phyloP scores from a whole-genome alignment of 441 rosid species.

The Breynia disticha region DNA sequence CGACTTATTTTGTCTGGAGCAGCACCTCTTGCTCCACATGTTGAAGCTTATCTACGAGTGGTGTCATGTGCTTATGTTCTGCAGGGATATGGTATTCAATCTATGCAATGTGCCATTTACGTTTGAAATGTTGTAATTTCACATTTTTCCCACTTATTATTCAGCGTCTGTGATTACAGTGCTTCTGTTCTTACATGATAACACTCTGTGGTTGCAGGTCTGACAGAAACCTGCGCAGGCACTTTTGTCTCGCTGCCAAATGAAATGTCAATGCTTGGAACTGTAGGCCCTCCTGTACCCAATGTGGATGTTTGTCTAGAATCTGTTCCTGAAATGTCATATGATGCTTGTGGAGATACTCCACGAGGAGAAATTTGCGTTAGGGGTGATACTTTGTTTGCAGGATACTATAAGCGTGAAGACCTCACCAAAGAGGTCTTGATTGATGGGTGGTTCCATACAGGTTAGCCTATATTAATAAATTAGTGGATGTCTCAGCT shows the following conservation, averaged over 20 bases:
- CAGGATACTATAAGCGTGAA: constrained; percentile 86
- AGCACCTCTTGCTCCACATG: constrained; percentile 78
- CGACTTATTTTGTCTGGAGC: constrained; percentile 90
- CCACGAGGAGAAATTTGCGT: constrained; percentile 90
- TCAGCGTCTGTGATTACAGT: background rate
- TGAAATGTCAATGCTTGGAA: constrained; percentile 69
- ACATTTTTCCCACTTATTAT: too few species aligned
- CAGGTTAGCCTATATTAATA: constrained; percentile 39
- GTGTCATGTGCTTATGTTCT: constrained; percentile 90
- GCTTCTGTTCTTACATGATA: constrained; percentile 1
- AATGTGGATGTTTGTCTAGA: constrained; percentile 80
- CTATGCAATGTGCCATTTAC: background rate
- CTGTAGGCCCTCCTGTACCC: constrained; percentile 95
- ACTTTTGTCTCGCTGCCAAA: constrained; percentile 90
- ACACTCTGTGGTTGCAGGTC: constrained; percentile 37
- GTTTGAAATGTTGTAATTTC: background rate
- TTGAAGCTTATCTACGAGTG: constrained; percentile 80
- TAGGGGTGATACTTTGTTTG: constrained; percentile 61
- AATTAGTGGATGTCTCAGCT: background rate
- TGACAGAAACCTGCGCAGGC: constrained; percentile 93
- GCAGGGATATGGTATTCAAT: constrained; percentile 84
- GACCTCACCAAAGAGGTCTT: constrained; percentile 84
- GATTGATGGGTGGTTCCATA: constrained; percentile 91
- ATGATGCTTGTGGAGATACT: constrained; percentile 67
- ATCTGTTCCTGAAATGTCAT: constrained; percentile 89